Evolutionary conservation across 345 rosid species (phyloP), one percentile per base, ranked within the genome.

Genomic region (Syzygium jambos): DNA sequence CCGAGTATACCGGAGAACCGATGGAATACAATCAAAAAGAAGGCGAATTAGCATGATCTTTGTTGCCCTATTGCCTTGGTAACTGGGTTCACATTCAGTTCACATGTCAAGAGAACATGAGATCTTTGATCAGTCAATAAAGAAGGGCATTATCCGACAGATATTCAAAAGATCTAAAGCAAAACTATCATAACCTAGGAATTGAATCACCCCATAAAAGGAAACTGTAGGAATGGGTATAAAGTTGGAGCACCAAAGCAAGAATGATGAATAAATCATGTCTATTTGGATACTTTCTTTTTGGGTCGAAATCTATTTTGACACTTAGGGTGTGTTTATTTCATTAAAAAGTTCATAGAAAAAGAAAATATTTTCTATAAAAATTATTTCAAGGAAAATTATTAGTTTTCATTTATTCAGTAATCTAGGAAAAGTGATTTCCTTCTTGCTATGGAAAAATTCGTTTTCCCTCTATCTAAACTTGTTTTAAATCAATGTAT

Each of bases 391-490:
- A 2, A 55, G 0, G 11, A 34, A 73, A 73, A 1, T 73, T 10
- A 4, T 34, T 34, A 4, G 4, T 73, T 68, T 19, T 68, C 22
- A 9, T 68, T 73, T 19, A 3, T 4, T 73, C 34, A 6, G 4
- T 9, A 12, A 0, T 17, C 9, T 1, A 6, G 0, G 4, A 2
- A 19, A 10, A 19, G 2, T 38, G 25, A 34, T 73, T 73, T 73
- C 21, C 80, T 21, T 34, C 25, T 34, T 0, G 21, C 5, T 4
- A 5, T 1, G 0, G 12, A 0, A 0, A 5, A 34, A 34, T 0
- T 38, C 23, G 4, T 4, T 34, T 68, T 16, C 3, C 10, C 78
- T 30, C 22, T 3, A 68, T 68, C 7, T 5, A 68, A 68, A 21
- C 6, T 16, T 16, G 0, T 63, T 34, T 30, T 30, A 6, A 7